These are phyloP conservation scores for Poteriospumella lacustris DNA, from an alignment of 108 stramenopile genomes.

Conservation along the genomic window DNA sequence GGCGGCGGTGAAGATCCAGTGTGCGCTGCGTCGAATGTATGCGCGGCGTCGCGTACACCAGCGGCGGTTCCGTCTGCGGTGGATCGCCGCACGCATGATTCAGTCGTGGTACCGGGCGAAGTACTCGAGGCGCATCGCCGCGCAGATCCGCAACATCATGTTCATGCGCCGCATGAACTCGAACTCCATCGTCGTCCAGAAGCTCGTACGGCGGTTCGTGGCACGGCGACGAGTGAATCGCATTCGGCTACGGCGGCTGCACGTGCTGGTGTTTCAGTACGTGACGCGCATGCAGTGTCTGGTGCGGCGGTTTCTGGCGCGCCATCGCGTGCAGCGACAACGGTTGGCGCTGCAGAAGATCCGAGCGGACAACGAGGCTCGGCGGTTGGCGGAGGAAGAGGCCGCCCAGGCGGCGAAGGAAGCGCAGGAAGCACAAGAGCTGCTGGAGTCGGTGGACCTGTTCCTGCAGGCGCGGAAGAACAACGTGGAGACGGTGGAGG, in stretches of 20 bases:
- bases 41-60: neutral
- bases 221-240: neutral
- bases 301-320: neutral
- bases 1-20: neutral
- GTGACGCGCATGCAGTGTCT: constrained; percentile 12
- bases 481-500: neutral
- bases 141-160: neutral
- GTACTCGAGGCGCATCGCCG: neutral
- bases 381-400: neutral
- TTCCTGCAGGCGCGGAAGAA: neutral
- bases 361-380: neutral
- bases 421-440: neutral
- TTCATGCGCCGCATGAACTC: neutral
- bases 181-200: neutral
- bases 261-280: neutral
- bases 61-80: neutral
- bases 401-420: neutral
- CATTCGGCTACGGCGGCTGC: neutral
- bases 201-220: neutral
- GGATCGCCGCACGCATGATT: constrained; percentile 11
- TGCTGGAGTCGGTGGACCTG: neutral
- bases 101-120: neutral
- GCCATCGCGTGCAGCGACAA: neutral
- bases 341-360: neutral
- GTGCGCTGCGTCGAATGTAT: neutral